phyloP scores from a whole-genome alignment of 257 asterid species.

The Solanum appendiculatum region DNA sequence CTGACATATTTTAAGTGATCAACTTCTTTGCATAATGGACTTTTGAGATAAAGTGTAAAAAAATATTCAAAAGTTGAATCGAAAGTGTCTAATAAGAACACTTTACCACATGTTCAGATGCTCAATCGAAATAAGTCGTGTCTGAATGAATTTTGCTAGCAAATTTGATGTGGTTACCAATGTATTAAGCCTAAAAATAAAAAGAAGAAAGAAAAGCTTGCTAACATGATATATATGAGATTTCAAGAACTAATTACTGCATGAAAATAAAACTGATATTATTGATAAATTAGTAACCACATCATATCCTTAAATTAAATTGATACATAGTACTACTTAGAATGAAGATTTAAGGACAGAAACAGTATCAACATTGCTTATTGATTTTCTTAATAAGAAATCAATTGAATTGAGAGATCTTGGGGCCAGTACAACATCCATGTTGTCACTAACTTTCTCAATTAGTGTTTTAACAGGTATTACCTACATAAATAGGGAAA shows the following conservation, averaged over 20 bases:
- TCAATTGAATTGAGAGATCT: conserved; percentile 56
- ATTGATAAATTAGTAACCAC: not conserved
- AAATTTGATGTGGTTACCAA: fast-evolving
- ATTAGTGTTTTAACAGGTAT: conserved; percentile 30
- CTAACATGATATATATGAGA: not conserved
- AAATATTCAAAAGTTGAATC: not conserved
- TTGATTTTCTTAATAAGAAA: conserved; percentile 32
- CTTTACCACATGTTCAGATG: not conserved
- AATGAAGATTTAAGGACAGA: conserved; percentile 10
- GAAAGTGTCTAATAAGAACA: not conserved
- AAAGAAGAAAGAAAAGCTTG: not conserved
- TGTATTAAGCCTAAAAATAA: not conserved
- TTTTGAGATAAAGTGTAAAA: not conserved
- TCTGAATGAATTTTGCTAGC: not conserved
- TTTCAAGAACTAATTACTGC: not conserved
- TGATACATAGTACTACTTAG: not conserved
- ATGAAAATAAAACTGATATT: not conserved
- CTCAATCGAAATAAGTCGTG: not conserved
- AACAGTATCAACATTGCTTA: conserved; percentile 1
- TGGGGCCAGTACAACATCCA: conserved; percentile 46
- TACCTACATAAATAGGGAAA: conserved; percentile 37
- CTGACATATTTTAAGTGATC: not conserved
- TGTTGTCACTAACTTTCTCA: conserved; percentile 29
- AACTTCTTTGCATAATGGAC: not conserved
- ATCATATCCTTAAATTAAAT: not conserved